Base-by-base conservation (phyloP, 148 eudicot species). In the Rhododendron molle region DNA sequence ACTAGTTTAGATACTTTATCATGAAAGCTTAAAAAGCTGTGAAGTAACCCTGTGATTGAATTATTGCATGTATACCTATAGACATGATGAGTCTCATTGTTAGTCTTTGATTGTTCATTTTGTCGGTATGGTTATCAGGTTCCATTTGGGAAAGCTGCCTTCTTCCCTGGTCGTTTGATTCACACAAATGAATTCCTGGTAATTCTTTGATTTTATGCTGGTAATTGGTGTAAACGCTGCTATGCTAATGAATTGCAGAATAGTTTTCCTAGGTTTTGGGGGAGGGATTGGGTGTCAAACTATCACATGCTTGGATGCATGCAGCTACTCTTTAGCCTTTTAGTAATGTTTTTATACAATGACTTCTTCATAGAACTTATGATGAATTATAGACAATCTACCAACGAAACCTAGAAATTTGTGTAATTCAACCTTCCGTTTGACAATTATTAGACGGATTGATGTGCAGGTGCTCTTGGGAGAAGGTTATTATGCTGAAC, bases 121-220 rank as follows among this genome's bases (percentile, higher is more conserved):
- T 58, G 20, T 67, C 83, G 81, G 26, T 71, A 5, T 16, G 82
- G 69, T 87, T 83, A 44, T 32, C 93, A 96, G 98, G 99, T 96
- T 88, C 98, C 99, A 0, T 97, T 94, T 86, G 99, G 99, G n/a
- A 92, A 92, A 86, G 98, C 94, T 21, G 99, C 99, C 10, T 97
- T 97, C 80, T 95, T 97, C 78, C 98, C 98, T 4, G 99, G 99
- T 47, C 91, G 94, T 32, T 84, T 97, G 90, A 90, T 95, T 87
- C 98, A 94, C 83, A 94, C 99, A 71, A 97, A 97, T 86, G 98
- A 97, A 84, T 91, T 95, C 81, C 78, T 90, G 98, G 98, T 96
- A 92, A 91, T 79, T 82, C 38, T 21, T 52, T 76, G 30, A 14
- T 81, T 86, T 84, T 28, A 54, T 58, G 23, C 69, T 43, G 44